Percentiles rank a stretch among this genome's conserved stretches.
These are phyloP conservation scores for Russula griseocarnosa DNA, from an alignment of 768 basidiomycete genomes.

Conservation along the genomic window DNA sequence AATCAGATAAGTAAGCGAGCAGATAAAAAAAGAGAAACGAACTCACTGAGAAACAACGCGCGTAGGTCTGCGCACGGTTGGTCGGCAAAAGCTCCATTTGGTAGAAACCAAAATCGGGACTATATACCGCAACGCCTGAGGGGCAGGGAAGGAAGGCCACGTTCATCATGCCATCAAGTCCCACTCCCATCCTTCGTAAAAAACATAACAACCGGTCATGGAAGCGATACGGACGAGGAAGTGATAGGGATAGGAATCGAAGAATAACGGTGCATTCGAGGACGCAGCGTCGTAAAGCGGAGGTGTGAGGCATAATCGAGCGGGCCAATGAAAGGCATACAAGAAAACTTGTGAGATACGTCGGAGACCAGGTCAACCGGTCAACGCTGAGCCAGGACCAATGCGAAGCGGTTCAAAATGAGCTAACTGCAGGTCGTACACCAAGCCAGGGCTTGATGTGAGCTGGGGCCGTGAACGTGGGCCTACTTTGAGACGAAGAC, in stretches of 20 bases:
- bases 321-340: conserved; percentile 4
- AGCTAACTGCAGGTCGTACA: conserved; percentile 13
- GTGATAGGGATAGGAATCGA: conserved; percentile 1
- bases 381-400: conserved; percentile 2
- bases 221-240: conserved; percentile 2
- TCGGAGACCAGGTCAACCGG: neutral
- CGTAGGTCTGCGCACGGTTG: neutral
- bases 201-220: conserved; percentile 10
- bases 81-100: neutral
- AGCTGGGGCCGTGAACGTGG: conserved; percentile 12
- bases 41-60: conserved; percentile 7
- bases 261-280: neutral
- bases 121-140: neutral
- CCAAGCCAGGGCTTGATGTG: conserved; percentile 21
- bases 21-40: neutral
- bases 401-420: conserved; percentile 13
- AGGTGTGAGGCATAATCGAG: conserved; percentile 5
- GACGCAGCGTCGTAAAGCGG: conserved; percentile 2
- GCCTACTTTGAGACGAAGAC: conserved; percentile 11
- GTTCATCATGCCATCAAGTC: conserved; percentile 9
- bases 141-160: neutral
- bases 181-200: conserved; percentile 8
- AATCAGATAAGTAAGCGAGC: neutral
- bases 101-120: conserved; percentile 2
- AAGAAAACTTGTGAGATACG: neutral